Evolutionary conservation across 495 filamentous ascomycete species (phyloP), one percentile per base, ranked within the genome.

Genomic region (Cercophora sp.): DNA sequence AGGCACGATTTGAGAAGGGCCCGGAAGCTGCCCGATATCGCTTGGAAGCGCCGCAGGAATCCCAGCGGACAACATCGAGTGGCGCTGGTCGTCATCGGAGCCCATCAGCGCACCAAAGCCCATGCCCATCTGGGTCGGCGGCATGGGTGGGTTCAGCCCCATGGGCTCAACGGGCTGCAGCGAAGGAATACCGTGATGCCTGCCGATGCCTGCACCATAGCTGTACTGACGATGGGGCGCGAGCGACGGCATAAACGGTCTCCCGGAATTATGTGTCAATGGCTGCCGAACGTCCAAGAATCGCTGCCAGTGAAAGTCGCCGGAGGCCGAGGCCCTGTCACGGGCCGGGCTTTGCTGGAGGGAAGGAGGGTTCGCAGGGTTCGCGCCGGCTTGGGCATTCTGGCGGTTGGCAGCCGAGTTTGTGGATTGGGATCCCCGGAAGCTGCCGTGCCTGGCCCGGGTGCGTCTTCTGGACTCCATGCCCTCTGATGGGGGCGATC

Each of bases 401-500:
- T 26, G 39, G 18, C 51, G 49, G 26, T 23, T 36, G 32, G 16
- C 18, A 9, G 22, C 25, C n/a, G 18, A 43, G 10, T 22, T n/a
- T n/a, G n/a, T n/a, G n/a, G n/a, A n/a, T n/a, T n/a, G n/a, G n/a
- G 47, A 35, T n/a, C 29, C 34, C 3, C 48, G 59, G 5, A 65
- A 56, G 54, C 57, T 68, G 39, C 63, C 59, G 32, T 67, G 70
- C 1, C 71, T 66, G 27, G 67, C 43, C 18, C 71, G 67, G n/a
- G 65, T 63, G 16, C 72, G 64, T 34, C 74, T 65, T 13, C 68
- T 59, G 37, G 48, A 58, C 19, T 75, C 71, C 13, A 56, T 39
- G 4, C 54, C 37, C 32, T 77, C 73, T 10, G 52, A 59, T 3
- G 68, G 61, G 4, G 72, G 71, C 18, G 71, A 71, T 6, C 68